Evolutionary conservation across 768 basidiomycete species (phyloP).

Genomic region (Pisolithus marmoratus): DNA sequence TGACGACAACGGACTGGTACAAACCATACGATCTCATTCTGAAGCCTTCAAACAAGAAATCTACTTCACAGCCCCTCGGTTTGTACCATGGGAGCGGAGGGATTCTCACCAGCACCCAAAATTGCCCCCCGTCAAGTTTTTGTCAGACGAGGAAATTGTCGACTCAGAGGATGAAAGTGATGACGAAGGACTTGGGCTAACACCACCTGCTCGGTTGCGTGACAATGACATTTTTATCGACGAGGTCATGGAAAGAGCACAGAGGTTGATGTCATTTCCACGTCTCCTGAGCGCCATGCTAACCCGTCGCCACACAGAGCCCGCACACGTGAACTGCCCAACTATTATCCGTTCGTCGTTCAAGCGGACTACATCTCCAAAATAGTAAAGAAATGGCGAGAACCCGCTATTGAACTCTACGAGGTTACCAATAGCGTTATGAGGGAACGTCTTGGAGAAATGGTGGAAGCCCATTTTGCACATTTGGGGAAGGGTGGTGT

Average conservation of each 20-base stretch:
- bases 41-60: constrained; percentile 44
- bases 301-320: constrained; percentile 36
- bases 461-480: constrained; percentile 47
- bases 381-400: constrained; percentile 42
- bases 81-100: constrained; percentile 41
- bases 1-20: constrained; percentile 46
- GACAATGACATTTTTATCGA: constrained; percentile 40
- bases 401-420: constrained; percentile 44
- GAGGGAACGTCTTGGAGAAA: constrained; percentile 31
- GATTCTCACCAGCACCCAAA: neutral
- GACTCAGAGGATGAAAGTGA: neutral
- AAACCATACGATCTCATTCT: constrained; percentile 47
- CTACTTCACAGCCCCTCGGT: constrained; percentile 49
- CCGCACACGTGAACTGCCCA: constrained; percentile 65
- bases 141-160: constrained; percentile 35
- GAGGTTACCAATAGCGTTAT: constrained; percentile 33
- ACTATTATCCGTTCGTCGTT: constrained; percentile 59
- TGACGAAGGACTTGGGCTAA: neutral
- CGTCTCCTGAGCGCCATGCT: too few species aligned
- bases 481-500: constrained; percentile 48
- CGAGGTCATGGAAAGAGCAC: constrained; percentile 44
- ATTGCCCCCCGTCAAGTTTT: constrained; percentile 22
- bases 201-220: constrained; percentile 5
- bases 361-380: constrained; percentile 43
- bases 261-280: constrained; percentile 34